Percentiles rank a stretch among this genome's conserved stretches.
phyloP scores from a whole-genome alignment of 176 grass and related monocot genomes.

The Alloteropsis semialata region DNA sequence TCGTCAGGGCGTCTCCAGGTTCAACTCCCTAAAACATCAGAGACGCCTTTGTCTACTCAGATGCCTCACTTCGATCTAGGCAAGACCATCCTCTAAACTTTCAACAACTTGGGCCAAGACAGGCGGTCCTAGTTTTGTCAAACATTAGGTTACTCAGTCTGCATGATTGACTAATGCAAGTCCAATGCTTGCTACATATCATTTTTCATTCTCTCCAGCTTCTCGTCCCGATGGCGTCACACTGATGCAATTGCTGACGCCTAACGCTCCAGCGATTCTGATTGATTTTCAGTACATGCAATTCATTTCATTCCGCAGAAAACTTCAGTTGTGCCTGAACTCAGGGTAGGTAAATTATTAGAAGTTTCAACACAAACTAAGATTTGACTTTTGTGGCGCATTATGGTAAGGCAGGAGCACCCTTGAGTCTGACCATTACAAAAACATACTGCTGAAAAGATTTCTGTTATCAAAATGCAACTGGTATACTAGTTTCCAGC shows the following conservation, averaged over 20 bases:
- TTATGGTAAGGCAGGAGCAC: neutral
- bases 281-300: neutral
- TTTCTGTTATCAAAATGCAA: neutral
- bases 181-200: neutral
- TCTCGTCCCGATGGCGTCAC: neutral
- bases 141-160: conserved; percentile 29
- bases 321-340: neutral
- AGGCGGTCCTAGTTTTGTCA: neutral
- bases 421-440: neutral
- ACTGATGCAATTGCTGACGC: neutral
- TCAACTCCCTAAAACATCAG: conserved; percentile 22
- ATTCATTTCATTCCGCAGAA: neutral
- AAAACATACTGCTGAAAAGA: neutral
- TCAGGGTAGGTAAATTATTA: neutral
- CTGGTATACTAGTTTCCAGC: neutral
- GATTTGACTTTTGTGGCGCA: neutral
- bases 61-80: conserved; percentile 3
- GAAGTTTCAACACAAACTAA: neutral
- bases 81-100: neutral
- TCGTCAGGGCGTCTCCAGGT: conserved; percentile 1
- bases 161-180: conserved; percentile 31
- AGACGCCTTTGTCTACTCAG: conserved; percentile 1
- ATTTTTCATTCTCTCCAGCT: neutral
- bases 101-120: neutral
- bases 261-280: neutral